These are phyloP conservation scores for Arthrobotrys sinensis DNA, from an alignment of 2,329 filamentous ascomycete species.

Conservation along the genomic window DNA sequence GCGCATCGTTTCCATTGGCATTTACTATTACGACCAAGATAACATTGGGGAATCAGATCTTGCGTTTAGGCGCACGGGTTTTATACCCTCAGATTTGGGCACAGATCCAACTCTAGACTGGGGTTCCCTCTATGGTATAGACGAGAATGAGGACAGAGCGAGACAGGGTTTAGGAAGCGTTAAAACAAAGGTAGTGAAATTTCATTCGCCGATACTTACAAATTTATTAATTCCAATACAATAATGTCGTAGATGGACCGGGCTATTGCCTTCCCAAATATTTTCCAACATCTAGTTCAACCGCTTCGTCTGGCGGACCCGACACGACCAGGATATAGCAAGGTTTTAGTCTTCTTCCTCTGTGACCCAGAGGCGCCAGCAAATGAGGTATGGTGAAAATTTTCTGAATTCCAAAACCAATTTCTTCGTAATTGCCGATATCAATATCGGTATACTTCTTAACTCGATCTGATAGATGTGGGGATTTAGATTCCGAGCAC, in stretches of 20 bases:
- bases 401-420: constrained; percentile 25
- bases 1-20: constrained; percentile 75
- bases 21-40: constrained; percentile 76
- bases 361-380: constrained; percentile 71
- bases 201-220: constrained; percentile 20
- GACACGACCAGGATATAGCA: constrained; percentile 72
- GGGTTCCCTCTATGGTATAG: constrained; percentile 31
- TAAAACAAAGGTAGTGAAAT: constrained; percentile 31
- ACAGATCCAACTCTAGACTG: constrained; percentile 70
- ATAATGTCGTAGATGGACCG: constrained; percentile 67
- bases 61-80: constrained; percentile 70
- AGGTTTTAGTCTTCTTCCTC: constrained; percentile 74
- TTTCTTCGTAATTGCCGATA: constrained; percentile 7
- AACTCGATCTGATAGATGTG: constrained; percentile 62
- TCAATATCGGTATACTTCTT: constrained; percentile 5
- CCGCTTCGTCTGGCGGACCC: constrained; percentile 71
- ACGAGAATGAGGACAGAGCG: too few species aligned
- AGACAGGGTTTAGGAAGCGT: constrained; percentile 46
- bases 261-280: constrained; percentile 73
- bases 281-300: constrained; percentile 72
- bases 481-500: constrained; percentile 30
- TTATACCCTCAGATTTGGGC: constrained; percentile 72
- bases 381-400: constrained; percentile 30
- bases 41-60: constrained; percentile 74
- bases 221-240: constrained; percentile 26